phyloP scores from a whole-genome alignment of 2,329 filamentous ascomycete genomes.

The Colletotrichum sp. region DNA sequence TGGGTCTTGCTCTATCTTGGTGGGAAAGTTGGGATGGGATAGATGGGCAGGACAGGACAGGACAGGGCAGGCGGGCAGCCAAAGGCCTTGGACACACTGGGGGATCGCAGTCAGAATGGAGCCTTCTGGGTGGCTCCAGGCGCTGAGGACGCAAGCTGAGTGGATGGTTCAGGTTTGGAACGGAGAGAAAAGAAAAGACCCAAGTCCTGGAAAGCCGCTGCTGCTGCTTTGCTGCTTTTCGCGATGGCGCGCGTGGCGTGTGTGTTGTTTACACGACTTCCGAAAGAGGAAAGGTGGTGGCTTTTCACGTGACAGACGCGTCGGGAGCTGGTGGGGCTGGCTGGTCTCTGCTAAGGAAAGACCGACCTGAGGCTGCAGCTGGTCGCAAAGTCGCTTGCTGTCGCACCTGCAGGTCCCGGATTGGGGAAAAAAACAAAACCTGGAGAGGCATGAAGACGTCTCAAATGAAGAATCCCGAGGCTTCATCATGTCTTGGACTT shows the following conservation, averaged over 20 bases:
- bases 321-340: background rate
- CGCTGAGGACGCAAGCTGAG: background rate
- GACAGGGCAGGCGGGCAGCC: background rate
- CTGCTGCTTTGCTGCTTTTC: conserved; percentile 4
- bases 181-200: background rate
- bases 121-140: background rate
- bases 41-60: background rate
- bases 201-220: background rate
- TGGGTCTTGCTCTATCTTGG: background rate
- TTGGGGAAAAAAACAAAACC: conserved; percentile 12
- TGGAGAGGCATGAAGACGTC: conserved; percentile 15
- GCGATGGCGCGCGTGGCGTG: conserved; percentile 20
- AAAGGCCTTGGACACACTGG: background rate
- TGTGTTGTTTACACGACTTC: conserved; percentile 23
- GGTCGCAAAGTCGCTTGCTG: background rate
- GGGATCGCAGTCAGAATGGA: conserved; percentile 13
- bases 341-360: background rate
- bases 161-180: conserved; percentile 4
- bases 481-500: background rate
- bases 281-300: background rate
- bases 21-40: background rate
- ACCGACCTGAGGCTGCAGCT: background rate
- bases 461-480: conserved; percentile 17
- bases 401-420: conserved; percentile 14
- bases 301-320: conserved; percentile 19